Evolutionary conservation across 176 grass and related monocot genomes (phyloP), one percentile per base, ranked within the genome.

Genomic region (Oryza glaberrima): DNA sequence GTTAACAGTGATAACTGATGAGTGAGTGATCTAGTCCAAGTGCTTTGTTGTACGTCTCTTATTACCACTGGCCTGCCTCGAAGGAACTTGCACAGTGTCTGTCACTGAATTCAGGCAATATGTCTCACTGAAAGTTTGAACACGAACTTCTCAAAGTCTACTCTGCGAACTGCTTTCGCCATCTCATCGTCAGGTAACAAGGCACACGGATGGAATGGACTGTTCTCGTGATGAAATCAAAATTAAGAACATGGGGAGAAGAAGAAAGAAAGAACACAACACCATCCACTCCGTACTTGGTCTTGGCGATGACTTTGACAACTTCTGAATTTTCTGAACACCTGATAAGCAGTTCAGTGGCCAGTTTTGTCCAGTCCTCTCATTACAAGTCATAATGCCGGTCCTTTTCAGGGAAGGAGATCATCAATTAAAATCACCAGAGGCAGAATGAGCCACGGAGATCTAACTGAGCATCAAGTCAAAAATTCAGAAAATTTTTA

Each of bases 381-480:
- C 4, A 11, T 20, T 65, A 68, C 34, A 58, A 20, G 20, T 41
- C 40, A 10, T 44, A 75, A 64, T 86, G 84, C 69, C 84, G 35
- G 80, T 90, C 84, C 5, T 83, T 83, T 90, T 86, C 75, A 75
- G 47, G 38, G 36, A 60, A 36, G 61, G 47, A 69, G 46, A 81
- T 49, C 54, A 58, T 58, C 54, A n/a, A 20, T 58, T 19, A 20
- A 20, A 58, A 58, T 58, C 54, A 58, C 46, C 47, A 30, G 69
- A 69, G 63, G 70, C 19, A 60, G 80, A 83, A 41, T 70, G 70
- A 73, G 43, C 80, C 67, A 34, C 4, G 47, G 43, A 64, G n/a
- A 72, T 65, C 22, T 61, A 54, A 14, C 65, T 3, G 32, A 22
- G 68, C 64, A 4, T 20, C 12, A 83, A 69, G 69, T 90, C 82